Conservation (phyloP, 1,284 basidiomycete genomes). For the Thecaphora frezii region DNA sequence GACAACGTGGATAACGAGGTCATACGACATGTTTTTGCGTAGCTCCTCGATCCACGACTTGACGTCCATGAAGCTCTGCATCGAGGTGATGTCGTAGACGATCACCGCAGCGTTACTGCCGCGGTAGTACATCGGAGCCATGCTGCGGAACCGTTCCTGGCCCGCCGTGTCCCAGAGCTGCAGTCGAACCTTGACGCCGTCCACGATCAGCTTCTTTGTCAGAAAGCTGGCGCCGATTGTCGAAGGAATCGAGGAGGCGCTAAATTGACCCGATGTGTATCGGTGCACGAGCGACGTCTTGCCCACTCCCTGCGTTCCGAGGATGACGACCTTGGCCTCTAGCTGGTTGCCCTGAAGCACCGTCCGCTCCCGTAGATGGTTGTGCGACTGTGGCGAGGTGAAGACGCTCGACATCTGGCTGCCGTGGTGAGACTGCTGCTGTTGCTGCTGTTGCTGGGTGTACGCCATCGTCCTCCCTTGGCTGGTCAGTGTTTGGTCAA, state of each 20-base stretch:
- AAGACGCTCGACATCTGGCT: not conserved
- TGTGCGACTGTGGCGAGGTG: conserved; percentile 2
- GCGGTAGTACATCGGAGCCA: conserved; percentile 99
- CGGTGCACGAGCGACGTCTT: conserved; percentile 91
- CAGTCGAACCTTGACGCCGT: conserved; percentile 79
- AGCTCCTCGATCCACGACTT: conserved; percentile 88
- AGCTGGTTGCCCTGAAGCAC: conserved; percentile 59
- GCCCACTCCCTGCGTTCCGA: conserved; percentile 93
- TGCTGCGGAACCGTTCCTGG: conserved; percentile 88
- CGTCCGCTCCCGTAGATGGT: conserved; percentile 15
- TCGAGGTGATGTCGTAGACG: conserved; percentile 95
- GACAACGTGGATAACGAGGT: conserved; percentile 84
- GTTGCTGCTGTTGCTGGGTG: conserved; percentile 1
- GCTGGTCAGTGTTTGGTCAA: not conserved
- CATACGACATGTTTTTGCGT: conserved; percentile 72
- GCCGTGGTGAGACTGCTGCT: not conserved
- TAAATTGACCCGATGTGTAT: conserved; percentile 74
- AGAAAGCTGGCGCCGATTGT: conserved; percentile 94
- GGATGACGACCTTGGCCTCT: conserved; percentile 94
- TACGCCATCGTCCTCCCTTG: not conserved
- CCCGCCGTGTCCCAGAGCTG: conserved; percentile 92
- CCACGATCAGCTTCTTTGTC: conserved; percentile 86
- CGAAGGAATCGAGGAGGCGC: conserved; percentile 61
- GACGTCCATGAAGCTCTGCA: conserved; percentile 84
- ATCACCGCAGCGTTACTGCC: conserved; percentile 94